Evolutionary conservation across 2,329 filamentous ascomycete species (phyloP).

Genomic region (Cladophialophora bantiana): DNA sequence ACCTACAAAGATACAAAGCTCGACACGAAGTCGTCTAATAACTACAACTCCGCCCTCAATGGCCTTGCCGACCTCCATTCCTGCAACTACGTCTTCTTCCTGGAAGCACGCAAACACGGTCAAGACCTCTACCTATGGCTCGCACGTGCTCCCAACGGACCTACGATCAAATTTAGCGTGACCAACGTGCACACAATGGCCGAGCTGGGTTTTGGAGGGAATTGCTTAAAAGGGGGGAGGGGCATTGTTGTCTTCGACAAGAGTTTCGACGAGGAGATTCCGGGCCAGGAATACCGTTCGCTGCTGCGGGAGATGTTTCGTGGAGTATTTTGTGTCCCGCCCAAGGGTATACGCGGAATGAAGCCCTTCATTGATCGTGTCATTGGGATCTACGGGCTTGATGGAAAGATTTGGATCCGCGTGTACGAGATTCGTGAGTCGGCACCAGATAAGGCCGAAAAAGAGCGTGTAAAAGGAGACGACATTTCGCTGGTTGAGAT

Average conservation of each 20-base stretch:
- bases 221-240: slow-evolving; percentile 91
- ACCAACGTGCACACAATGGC: slow-evolving; percentile 88
- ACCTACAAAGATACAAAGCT: slow-evolving; percentile 94
- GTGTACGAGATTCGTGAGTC: slow-evolving; percentile 89
- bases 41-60: slow-evolving; percentile 76
- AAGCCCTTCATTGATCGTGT: slow-evolving; percentile 98
- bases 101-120: slow-evolving; percentile 86
- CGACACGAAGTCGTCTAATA: slow-evolving; percentile 79
- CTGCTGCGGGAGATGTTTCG: slow-evolving; percentile 83
- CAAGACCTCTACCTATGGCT: slow-evolving; percentile 96
- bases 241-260: slow-evolving; percentile 92
- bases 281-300: slow-evolving; percentile 53
- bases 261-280: slow-evolving; percentile 79
- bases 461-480: slow-evolving; percentile 39
- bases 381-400: slow-evolving; percentile 87
- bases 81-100: slow-evolving; percentile 93
- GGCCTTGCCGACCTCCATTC: slow-evolving; percentile 81
- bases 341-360: slow-evolving; percentile 77
- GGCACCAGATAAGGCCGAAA: slow-evolving; percentile 53
- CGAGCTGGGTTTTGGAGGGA: slow-evolving; percentile 94
- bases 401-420: slow-evolving; percentile 94
- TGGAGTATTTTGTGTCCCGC: slow-evolving; percentile 90
- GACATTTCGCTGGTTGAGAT: slow-evolving; percentile 90
- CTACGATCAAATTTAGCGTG: slow-evolving; percentile 65
- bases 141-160: slow-evolving; percentile 85